Conservation (phyloP, 2,329 filamentous ascomycete genomes). For the Ophiocordyceps camponoti-saundersi region DNA sequence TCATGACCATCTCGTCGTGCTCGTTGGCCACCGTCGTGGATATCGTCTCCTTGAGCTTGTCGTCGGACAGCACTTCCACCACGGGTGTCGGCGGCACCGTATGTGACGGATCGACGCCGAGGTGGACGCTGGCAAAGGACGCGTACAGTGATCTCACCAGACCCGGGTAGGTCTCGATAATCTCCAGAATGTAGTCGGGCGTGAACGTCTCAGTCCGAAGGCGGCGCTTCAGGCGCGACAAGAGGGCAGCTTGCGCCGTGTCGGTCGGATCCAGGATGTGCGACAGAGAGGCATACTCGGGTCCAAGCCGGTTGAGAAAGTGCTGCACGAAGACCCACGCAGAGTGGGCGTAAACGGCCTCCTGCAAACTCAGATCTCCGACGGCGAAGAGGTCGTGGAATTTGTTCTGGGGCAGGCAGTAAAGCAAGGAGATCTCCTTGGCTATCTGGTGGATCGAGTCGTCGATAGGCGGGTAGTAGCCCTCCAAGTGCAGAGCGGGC, state of each 20-base stretch:
- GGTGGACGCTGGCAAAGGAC: slow-evolving; percentile 79
- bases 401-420: slow-evolving; percentile 96
- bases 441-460: slow-evolving; percentile 97
- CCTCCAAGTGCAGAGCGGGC: slow-evolving; percentile 42
- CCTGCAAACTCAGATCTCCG: slow-evolving; percentile 78
- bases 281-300: slow-evolving; percentile 78
- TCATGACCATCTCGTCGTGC: slow-evolving; percentile 97
- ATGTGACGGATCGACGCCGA: slow-evolving; percentile 30
- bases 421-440: slow-evolving; percentile 92
- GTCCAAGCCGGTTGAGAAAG: slow-evolving; percentile 87
- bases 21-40: slow-evolving; percentile 72
- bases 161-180: slow-evolving; percentile 78
- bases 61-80: slow-evolving; percentile 57
- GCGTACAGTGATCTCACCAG: slow-evolving; percentile 80
- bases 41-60: slow-evolving; percentile 58
- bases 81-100: slow-evolving; percentile 36
- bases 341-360: slow-evolving; percentile 93
- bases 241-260: slow-evolving; percentile 68
- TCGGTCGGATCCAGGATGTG: slow-evolving; percentile 68
- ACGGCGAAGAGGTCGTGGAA: slow-evolving; percentile 80
- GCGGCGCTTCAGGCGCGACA: slow-evolving; percentile 89
- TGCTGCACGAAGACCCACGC: slow-evolving; percentile 97
- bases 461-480: slow-evolving; percentile 62
- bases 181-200: slow-evolving; percentile 93
- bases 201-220: slow-evolving; percentile 95